These are phyloP conservation scores for Rhodotorula sp. DNA, from an alignment of 1,284 basidiomycete species.

Conservation along the genomic window DNA sequence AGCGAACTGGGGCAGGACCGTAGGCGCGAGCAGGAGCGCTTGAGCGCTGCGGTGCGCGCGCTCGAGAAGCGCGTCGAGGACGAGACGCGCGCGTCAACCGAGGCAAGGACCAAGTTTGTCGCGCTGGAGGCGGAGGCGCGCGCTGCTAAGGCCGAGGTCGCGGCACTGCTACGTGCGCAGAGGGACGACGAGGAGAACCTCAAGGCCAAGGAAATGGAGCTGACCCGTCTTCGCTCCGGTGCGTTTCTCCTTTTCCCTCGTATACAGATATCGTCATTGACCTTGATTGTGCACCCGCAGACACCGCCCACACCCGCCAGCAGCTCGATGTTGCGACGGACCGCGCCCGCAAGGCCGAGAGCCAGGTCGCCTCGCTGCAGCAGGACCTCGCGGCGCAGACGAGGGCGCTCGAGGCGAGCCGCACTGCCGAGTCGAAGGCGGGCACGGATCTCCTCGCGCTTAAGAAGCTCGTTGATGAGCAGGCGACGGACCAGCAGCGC, in stretches of 20 bases:
- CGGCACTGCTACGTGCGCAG: constrained; percentile 55
- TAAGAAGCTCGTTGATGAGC: constrained; percentile 38
- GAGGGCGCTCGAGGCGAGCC: constrained; percentile 28
- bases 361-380: constrained; percentile 32
- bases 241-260: constrained; percentile 47
- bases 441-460: constrained; percentile 25
- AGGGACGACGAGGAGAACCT: constrained; percentile 58
- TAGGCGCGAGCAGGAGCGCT: constrained; percentile 63
- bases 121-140: constrained; percentile 62
- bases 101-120: constrained; percentile 65
- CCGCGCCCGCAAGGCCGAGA: constrained; percentile 18
- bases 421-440: constrained; percentile 7
- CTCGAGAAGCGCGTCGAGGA: constrained; percentile 79
- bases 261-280: background rate
- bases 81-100: constrained; percentile 73
- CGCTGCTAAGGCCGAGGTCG: constrained; percentile 64
- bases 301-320: constrained; percentile 2
- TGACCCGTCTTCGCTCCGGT: constrained; percentile 43
- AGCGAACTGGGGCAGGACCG: constrained; percentile 32
- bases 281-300: background rate
- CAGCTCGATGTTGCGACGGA: background rate
- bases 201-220: constrained; percentile 65
- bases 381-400: constrained; percentile 44
- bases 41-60: constrained; percentile 73
- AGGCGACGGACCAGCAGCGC: constrained; percentile 32